A percentile compares a stretch with the other conserved stretches of the same genome.
Conservation (phyloP, 164 flowering plant genomes). For the Magnolia officinalis region DNA sequence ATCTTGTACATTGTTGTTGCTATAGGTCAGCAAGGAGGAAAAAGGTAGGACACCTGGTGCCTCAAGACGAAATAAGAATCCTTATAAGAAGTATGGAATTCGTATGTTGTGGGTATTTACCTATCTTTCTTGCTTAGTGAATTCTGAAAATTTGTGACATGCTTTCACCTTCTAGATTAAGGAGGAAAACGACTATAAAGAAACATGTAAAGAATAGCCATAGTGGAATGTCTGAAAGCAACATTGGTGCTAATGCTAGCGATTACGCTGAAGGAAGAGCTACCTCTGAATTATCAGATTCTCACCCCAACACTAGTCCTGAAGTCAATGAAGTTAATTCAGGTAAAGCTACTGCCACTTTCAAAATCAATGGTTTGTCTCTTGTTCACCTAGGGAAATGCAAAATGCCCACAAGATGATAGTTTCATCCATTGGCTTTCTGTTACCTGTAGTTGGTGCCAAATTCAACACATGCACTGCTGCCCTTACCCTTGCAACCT, state of each 20-base stretch:
- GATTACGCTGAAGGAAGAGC: slow-evolving; percentile 26
- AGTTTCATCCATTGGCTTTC: not conserved
- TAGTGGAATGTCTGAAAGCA: slow-evolving; percentile 22
- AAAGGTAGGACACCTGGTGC: slow-evolving; percentile 23
- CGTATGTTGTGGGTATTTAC: not conserved
- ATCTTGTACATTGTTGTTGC: slow-evolving; percentile 4
- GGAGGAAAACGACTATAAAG: slow-evolving; percentile 54
- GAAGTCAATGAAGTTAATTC: slow-evolving; percentile 28
- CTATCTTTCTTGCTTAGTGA: not conserved
- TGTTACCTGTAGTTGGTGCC: not conserved
- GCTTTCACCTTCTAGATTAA: slow-evolving; percentile 30
- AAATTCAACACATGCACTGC: not conserved
- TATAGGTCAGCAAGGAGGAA: slow-evolving; percentile 43
- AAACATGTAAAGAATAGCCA: slow-evolving; percentile 31
- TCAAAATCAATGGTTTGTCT: not conserved
- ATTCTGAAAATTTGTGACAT: slow-evolving; percentile 16
- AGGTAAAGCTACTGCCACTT: slow-evolving; percentile 23
- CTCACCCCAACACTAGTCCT: slow-evolving; percentile 20
- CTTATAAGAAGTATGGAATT: slow-evolving; percentile 45
- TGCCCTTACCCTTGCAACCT: not conserved
- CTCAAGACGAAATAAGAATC: slow-evolving; percentile 28
- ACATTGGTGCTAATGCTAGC: slow-evolving; percentile 4
- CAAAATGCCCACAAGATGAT: not conserved
- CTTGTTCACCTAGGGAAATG: not conserved
- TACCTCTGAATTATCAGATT: slow-evolving; percentile 28